Percentiles rank a stretch among this genome's conserved stretches.
phyloP scores from a whole-genome alignment of 495 filamentous ascomycete species.

The Chaetomium cochliodes region DNA sequence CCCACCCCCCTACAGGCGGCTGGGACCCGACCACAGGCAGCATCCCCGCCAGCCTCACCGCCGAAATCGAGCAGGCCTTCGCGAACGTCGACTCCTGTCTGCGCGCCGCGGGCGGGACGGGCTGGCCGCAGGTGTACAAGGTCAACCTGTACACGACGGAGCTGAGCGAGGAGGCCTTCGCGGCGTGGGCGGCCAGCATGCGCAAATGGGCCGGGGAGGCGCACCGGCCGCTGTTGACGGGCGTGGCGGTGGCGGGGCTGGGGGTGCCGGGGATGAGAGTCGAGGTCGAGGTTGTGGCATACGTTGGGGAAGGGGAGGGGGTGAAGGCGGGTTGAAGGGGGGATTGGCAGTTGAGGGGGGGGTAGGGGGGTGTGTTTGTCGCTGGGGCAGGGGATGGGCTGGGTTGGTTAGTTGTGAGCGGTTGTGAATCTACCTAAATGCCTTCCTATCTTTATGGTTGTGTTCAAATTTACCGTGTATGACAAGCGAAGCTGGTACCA shows the following conservation, averaged over 20 bases:
- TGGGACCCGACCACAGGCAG: slow-evolving; percentile 21
- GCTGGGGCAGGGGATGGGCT: too few relatives aligned
- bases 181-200: slow-evolving; percentile 8
- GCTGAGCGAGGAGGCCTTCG: slow-evolving; percentile 16
- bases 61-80: slow-evolving; percentile 25
- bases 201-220: slow-evolving; percentile 21
- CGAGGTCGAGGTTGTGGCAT: slow-evolving; percentile 22
- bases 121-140: slow-evolving; percentile 24
- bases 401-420: too few relatives aligned
- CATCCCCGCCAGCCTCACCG: slow-evolving; percentile 7
- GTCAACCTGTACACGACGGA: slow-evolving; percentile 16
- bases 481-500: too few relatives aligned
- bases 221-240: slow-evolving; percentile 26
- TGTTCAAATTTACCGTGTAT: too few relatives aligned
- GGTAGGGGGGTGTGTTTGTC: too few relatives aligned
- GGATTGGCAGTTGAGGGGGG: background rate
- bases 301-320: background rate
- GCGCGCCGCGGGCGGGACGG: slow-evolving; percentile 15
- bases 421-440: too few relatives aligned
- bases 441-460: too few relatives aligned
- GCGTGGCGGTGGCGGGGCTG: slow-evolving; percentile 18
- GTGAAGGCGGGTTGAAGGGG: background rate
- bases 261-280: slow-evolving; percentile 23
- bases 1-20: slow-evolving; percentile 12
- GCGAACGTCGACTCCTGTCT: slow-evolving; percentile 23